Percentiles rank a stretch among this genome's conserved stretches.
phyloP scores from a whole-genome alignment of 768 basidiomycete genomes.

The Kwoniella dendrophila region DNA sequence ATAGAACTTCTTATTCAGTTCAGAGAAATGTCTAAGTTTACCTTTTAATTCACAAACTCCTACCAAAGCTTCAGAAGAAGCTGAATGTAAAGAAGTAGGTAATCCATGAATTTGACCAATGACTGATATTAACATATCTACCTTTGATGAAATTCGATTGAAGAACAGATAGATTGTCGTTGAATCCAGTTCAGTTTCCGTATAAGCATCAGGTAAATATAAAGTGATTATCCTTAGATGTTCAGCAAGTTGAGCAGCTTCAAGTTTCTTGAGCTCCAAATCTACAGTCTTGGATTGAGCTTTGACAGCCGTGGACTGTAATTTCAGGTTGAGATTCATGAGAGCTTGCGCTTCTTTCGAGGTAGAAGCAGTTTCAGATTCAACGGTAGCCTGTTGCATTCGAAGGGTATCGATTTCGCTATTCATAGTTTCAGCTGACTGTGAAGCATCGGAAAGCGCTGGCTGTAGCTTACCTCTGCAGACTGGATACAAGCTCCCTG shows the following conservation, averaged over 20 bases:
- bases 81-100: slow-evolving; percentile 78
- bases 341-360: slow-evolving; percentile 87
- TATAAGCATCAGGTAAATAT: slow-evolving; percentile 86
- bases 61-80: slow-evolving; percentile 81
- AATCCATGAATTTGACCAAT: slow-evolving; percentile 81
- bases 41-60: slow-evolving; percentile 94
- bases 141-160: slow-evolving; percentile 80
- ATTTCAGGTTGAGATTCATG: slow-evolving; percentile 90
- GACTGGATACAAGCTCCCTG: slow-evolving; percentile 80
- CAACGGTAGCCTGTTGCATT: slow-evolving; percentile 79
- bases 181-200: slow-evolving; percentile 84
- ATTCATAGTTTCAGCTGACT: slow-evolving; percentile 10
- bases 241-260: slow-evolving; percentile 79
- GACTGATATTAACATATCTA: slow-evolving; percentile 79
- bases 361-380: slow-evolving; percentile 77
- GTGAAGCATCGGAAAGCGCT: slow-evolving; percentile 70
- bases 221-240: slow-evolving; percentile 80
- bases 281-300: slow-evolving; percentile 88
- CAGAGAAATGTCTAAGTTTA: slow-evolving; percentile 75
- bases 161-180: slow-evolving; percentile 91
- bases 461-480: slow-evolving; percentile 67
- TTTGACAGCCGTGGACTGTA: slow-evolving; percentile 88
- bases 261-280: slow-evolving; percentile 80
- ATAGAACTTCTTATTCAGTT: slow-evolving; percentile 85
- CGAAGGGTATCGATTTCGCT: slow-evolving; percentile 86